Evolutionary conservation across 2,329 filamentous ascomycete species (phyloP).

Genomic region (Aspergillus nomiae): DNA sequence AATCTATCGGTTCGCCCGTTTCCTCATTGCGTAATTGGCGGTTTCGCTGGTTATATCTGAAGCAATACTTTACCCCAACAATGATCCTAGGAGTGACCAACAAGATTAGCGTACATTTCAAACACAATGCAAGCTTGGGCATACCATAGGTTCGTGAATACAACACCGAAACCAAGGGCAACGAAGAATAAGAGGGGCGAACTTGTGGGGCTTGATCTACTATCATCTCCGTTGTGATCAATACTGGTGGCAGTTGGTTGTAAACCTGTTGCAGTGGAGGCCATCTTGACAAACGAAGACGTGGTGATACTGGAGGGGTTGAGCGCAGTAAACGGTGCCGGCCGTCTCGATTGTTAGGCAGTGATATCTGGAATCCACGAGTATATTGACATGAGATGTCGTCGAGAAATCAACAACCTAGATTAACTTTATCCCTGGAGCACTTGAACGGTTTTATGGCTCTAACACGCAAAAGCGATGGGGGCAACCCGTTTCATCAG

Average conservation of each 20-base stretch:
- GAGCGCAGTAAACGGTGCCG: not conserved
- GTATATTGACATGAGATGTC: not conserved
- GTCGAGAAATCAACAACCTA: not conserved
- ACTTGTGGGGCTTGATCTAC: slow-evolving; percentile 58
- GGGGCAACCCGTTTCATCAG: slow-evolving; percentile 1
- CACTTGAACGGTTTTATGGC: not conserved
- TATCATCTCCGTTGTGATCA: slow-evolving; percentile 30
- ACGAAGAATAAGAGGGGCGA: slow-evolving; percentile 89
- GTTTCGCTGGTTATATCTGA: slow-evolving; percentile 94
- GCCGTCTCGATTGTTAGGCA: not conserved
- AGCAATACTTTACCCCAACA: slow-evolving; percentile 98
- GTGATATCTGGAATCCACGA: not conserved
- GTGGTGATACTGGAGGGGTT: not conserved
- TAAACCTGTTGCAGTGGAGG: slow-evolving; percentile 30
- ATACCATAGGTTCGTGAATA: slow-evolving; percentile 98
- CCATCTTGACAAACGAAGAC: slow-evolving; percentile 25
- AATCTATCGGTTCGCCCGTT: slow-evolving; percentile 84
- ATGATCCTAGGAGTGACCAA: slow-evolving; percentile 75
- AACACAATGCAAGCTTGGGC: slow-evolving; percentile 34
- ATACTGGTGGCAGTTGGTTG: slow-evolving; percentile 30
- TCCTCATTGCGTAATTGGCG: slow-evolving; percentile 74
- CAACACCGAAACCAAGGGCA: slow-evolving; percentile 92
- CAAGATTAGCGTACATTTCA: not conserved
- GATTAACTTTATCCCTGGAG: not conserved
- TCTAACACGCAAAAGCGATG: not conserved